These are phyloP conservation scores for Leishmania tarentolae DNA, from an alignment of 208 protist species.

Conservation along the genomic window DNA sequence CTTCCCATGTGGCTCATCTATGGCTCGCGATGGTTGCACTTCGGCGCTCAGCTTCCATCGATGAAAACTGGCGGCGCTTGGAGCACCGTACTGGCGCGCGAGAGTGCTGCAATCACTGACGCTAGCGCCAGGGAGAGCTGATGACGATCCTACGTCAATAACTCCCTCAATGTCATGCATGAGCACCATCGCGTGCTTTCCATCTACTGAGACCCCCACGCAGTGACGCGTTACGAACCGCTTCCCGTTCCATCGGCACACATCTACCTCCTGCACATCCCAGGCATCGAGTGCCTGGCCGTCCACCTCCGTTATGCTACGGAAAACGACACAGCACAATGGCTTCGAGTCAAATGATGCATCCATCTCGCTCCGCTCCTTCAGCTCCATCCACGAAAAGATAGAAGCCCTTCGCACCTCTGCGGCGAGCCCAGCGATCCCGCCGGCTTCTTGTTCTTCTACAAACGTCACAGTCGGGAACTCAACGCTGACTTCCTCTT, in stretches of 20 bases:
- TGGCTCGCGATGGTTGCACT: background rate
- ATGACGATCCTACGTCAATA: slow-evolving; percentile 18
- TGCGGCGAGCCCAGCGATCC: slow-evolving; percentile 28
- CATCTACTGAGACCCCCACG: slow-evolving; percentile 73
- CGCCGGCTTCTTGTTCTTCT: slow-evolving; percentile 49
- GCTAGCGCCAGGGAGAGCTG: background rate
- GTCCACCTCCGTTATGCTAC: slow-evolving; percentile 46
- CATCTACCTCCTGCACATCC: slow-evolving; percentile 32
- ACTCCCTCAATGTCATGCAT: slow-evolving; percentile 54
- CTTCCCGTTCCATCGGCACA: slow-evolving; percentile 38
- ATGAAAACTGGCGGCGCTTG: background rate
- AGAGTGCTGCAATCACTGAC: background rate
- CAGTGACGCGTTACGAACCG: slow-evolving; percentile 54
- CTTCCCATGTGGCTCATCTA: background rate
- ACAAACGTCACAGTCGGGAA: slow-evolving; percentile 64
- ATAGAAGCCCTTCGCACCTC: slow-evolving; percentile 42
- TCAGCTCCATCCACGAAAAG: slow-evolving; percentile 53
- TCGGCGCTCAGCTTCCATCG: slow-evolving; percentile 6
- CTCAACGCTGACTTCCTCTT: slow-evolving; percentile 31
- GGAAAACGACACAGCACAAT: slow-evolving; percentile 47
- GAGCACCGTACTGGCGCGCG: background rate
- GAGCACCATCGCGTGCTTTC: slow-evolving; percentile 52
- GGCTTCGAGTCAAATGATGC: background rate
- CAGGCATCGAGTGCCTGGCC: slow-evolving; percentile 48
- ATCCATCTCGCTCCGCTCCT: background rate